These are phyloP conservation scores for Neurospora pannonica DNA, from an alignment of 495 filamentous ascomycete genomes.

Conservation along the genomic window DNA sequence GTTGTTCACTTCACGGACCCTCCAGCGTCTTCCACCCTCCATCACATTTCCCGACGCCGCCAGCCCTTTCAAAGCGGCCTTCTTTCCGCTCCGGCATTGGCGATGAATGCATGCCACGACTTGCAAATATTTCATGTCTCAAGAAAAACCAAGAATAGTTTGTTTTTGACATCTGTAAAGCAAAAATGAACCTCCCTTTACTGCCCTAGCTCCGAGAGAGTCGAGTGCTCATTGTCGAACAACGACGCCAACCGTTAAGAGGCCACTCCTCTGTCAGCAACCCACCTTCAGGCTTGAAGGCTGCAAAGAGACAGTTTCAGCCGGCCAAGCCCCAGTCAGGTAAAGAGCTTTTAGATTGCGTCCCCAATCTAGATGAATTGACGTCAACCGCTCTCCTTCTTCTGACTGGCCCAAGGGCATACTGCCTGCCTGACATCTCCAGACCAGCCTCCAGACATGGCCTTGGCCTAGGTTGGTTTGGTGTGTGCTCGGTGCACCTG, in stretches of 20 bases:
- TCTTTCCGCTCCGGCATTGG: too few relatives aligned
- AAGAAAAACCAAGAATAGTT: too few relatives aligned
- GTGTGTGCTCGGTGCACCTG: constrained; percentile 12
- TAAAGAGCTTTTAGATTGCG: constrained; percentile 21
- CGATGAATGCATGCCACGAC: too few relatives aligned
- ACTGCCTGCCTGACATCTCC: constrained; percentile 4
- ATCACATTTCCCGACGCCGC: too few relatives aligned
- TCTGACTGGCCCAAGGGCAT: constrained; percentile 11
- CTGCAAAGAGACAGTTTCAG: constrained; percentile 1
- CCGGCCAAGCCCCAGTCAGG: constrained; percentile 19
- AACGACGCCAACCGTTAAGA: constrained; percentile 46
- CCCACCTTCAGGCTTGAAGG: constrained; percentile 2
- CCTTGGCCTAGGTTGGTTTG: constrained; percentile 10
- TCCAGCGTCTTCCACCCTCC: too few relatives aligned
- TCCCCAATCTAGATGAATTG: constrained; percentile 28
- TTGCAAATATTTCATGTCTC: too few relatives aligned
- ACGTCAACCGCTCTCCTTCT: constrained; percentile 20
- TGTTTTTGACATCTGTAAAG: too few relatives aligned
- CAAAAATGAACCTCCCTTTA: too few relatives aligned
- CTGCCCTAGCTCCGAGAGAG: too few relatives aligned
- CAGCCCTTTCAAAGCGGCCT: too few relatives aligned
- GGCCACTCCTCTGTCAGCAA: constrained; percentile 10
- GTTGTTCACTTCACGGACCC: too few relatives aligned
- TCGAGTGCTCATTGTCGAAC: constrained; percentile 45
- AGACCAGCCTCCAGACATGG: background rate